Base-by-base conservation (phyloP, 1,139 yeast species). In the Candida neerlandica region DNA sequence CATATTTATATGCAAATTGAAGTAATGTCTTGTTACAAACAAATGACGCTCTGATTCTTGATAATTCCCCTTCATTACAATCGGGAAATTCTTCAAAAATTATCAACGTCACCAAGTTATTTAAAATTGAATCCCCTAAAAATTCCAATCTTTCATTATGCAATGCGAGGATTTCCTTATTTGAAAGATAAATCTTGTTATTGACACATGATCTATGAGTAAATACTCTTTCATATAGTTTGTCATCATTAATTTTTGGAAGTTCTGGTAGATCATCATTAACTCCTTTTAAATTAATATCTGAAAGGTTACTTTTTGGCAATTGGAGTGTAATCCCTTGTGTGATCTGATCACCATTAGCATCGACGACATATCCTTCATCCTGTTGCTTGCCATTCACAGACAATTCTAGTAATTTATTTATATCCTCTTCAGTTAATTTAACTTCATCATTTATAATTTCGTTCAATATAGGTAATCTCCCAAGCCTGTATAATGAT, bases 91-190 rank as follows among this genome's bases (percentile, higher is more conserved):
- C 69, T 32, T 79, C 75, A 60, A 78, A 90, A 16, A 90, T 75
- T 44, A 90, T 76, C 54, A 81, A 72, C 0, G 97, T 86, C 45
- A 89, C 84, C 42, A 86, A 73, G 52, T 81, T 81, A 61, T 91
- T 89, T 55, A 94, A 72, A 16, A 91, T 82, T 0, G 98, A 85
- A 68, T 95, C 99, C 18, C 99, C 99, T 41, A 91, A 70, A 63
- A 91, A 95, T 68, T 95, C 99, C 37, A 94, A 74, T 47, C 99
- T 77, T 71, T 95, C 99, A 65, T 94, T 91, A 61, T 91, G 94
- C 2, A 84, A 70, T 44, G 78, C 73, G 23, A 86, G 72, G 49
- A 81, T 73, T 55, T 87, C 94, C 1, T 73, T 67, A 46, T 77
- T 80, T 10, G 81, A 72, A 46, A 86, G 66, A 58, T 82, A 82